These are phyloP conservation scores for Colletotrichum sp. DNA, from an alignment of 2,329 filamentous ascomycete species.

Conservation along the genomic window DNA sequence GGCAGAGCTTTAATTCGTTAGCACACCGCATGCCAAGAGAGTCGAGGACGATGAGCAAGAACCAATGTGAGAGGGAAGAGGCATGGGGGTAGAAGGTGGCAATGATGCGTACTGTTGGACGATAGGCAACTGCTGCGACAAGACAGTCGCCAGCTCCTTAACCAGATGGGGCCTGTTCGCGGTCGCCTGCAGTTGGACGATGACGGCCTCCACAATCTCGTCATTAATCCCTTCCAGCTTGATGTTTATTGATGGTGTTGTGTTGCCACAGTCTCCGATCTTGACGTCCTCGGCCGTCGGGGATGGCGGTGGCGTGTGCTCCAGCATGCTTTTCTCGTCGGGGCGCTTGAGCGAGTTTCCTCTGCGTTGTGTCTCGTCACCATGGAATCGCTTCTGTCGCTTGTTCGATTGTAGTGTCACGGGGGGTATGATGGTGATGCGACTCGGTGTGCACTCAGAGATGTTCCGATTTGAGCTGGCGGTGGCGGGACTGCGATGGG, in stretches of 20 bases:
- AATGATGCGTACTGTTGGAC: constrained; percentile 82
- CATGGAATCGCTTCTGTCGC: constrained; percentile 81
- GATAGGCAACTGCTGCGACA: constrained; percentile 77
- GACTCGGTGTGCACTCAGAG: constrained; percentile 23
- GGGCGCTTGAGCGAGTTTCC: not conserved
- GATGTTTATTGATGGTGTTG: not conserved
- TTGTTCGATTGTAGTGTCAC: constrained; percentile 56
- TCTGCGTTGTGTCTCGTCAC: constrained; percentile 36
- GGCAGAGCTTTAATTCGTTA: constrained; percentile 71
- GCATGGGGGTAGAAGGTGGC: not conserved
- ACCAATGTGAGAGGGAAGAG: not conserved
- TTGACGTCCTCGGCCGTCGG: constrained; percentile 23
- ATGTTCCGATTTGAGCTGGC: constrained; percentile 35
- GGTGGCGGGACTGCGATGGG: constrained; percentile 60
- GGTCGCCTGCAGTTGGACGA: constrained; percentile 86
- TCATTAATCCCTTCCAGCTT: constrained; percentile 88
- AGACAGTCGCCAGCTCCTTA: constrained; percentile 85
- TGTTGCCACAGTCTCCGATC: not conserved
- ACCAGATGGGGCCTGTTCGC: constrained; percentile 93
- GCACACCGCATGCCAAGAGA: not conserved
- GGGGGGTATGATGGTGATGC: constrained; percentile 14
- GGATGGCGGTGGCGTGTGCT: constrained; percentile 71
- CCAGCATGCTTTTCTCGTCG: constrained; percentile 51
- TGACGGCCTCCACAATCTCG: constrained; percentile 91
- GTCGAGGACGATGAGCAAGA: not conserved